These are phyloP conservation scores for Mycena vitilis DNA, from an alignment of 768 basidiomycete species.

Conservation along the genomic window DNA sequence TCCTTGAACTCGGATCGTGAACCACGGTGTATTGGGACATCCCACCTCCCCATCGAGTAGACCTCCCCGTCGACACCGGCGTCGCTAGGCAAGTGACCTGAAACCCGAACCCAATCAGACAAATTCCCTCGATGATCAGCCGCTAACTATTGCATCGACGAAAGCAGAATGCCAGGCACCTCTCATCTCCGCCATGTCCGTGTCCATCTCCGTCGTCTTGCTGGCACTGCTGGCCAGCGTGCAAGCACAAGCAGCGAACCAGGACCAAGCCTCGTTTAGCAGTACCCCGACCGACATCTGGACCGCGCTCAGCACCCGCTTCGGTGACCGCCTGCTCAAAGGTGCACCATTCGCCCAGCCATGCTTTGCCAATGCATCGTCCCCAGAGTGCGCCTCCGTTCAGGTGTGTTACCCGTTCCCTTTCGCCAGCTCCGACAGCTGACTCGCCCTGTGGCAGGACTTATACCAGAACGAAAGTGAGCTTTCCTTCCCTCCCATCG, in stretches of 20 bases:
- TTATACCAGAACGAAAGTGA: slow-evolving; percentile 33
- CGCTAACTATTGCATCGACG: too few relatives aligned
- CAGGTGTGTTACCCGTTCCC: slow-evolving; percentile 9
- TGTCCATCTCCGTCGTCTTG: slow-evolving; percentile 18
- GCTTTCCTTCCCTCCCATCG: background rate
- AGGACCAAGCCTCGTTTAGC: slow-evolving; percentile 11
- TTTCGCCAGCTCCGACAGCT: background rate
- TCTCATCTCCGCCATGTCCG: slow-evolving; percentile 17
- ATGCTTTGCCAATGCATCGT: slow-evolving; percentile 31
- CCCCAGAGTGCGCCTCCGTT: slow-evolving; percentile 23
- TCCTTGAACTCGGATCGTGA: too few relatives aligned
- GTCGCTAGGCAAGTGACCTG: too few relatives aligned
- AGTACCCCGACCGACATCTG: slow-evolving; percentile 28
- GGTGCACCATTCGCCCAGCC: slow-evolving; percentile 29
- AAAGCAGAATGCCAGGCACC: too few relatives aligned
- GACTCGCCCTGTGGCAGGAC: slow-evolving; percentile 6
- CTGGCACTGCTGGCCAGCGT: slow-evolving; percentile 10
- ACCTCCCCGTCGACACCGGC: too few relatives aligned
- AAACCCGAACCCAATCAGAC: too few relatives aligned
- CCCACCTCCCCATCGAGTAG: too few relatives aligned
- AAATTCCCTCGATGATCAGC: too few relatives aligned
- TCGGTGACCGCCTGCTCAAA: slow-evolving; percentile 29
- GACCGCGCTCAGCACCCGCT: slow-evolving; percentile 13
- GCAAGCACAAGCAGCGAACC: slow-evolving; percentile 11
- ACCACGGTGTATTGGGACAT: too few relatives aligned